Evolutionary conservation across 441 rosid genomes (phyloP).

Genomic region (Arabidopsis hybrid): DNA sequence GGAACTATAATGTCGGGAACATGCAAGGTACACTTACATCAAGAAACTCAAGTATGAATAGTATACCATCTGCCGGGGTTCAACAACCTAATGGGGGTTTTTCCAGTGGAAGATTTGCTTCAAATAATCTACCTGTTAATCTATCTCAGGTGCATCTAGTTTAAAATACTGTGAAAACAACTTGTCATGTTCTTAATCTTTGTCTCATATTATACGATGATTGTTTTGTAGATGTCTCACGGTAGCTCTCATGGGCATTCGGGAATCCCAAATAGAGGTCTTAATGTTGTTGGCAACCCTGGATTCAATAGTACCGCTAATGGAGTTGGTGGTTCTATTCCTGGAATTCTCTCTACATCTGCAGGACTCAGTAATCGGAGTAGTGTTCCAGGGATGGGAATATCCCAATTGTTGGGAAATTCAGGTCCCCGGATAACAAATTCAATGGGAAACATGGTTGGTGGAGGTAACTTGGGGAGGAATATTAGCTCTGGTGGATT

Average conservation of each 20-base stretch:
- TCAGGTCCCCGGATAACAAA: constrained; percentile 87
- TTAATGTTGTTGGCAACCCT: constrained; percentile 88
- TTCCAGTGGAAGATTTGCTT: constrained; percentile 83
- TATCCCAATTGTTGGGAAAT: constrained; percentile 89
- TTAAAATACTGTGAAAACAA: neutral
- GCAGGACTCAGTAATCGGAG: constrained; percentile 79
- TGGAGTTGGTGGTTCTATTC: constrained; percentile 92
- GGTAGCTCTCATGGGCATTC: constrained; percentile 90
- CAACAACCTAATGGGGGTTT: constrained; percentile 92
- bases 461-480: constrained; percentile 89
- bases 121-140: constrained; percentile 86
- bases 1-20: constrained; percentile 87
- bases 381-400: constrained; percentile 91
- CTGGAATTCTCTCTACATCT: constrained; percentile 95
- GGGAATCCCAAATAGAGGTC: constrained; percentile 90
- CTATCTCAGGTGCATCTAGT: constrained; percentile 81
- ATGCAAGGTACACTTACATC: constrained; percentile 87
- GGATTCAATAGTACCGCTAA: constrained; percentile 82
- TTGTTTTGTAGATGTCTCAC: constrained; percentile 80
- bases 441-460: constrained; percentile 94
- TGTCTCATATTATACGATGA: constrained; percentile 18
- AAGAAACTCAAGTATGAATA: constrained; percentile 80
- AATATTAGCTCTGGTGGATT: constrained; percentile 88
- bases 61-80: constrained; percentile 80
- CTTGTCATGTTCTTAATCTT: neutral